Percentiles rank a stretch among this genome's conserved stretches.
phyloP scores from a whole-genome alignment of 2,329 filamentous ascomycete species.

The Neonectria sp. region DNA sequence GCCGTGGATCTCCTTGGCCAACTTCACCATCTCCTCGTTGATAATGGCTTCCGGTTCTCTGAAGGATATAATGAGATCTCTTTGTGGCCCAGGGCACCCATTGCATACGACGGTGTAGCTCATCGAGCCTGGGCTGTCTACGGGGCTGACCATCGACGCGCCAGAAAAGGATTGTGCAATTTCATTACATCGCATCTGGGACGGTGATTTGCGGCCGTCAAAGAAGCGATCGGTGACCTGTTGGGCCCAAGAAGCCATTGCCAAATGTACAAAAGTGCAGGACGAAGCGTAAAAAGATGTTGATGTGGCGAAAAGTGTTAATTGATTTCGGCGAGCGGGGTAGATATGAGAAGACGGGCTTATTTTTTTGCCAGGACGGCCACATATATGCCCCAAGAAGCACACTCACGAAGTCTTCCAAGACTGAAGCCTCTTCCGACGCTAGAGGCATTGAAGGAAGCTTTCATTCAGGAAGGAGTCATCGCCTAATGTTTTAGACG shows the following conservation, averaged over 20 bases:
- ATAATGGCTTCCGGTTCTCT: constrained; percentile 32
- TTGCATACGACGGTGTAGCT: constrained; percentile 49
- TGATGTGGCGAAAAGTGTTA: constrained; percentile 16
- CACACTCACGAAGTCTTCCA: too few relatives aligned
- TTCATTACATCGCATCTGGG: constrained; percentile 44
- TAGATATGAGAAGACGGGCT: too few relatives aligned
- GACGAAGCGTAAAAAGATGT: constrained; percentile 12
- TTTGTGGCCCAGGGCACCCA: constrained; percentile 27
- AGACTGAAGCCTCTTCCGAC: too few relatives aligned
- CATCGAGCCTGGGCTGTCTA: constrained; percentile 48
- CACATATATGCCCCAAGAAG: too few relatives aligned
- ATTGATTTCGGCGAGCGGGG: constrained; percentile 22
- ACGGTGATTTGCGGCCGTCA: constrained; percentile 38
- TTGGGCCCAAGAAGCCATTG: constrained; percentile 34
- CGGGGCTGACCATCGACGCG: constrained; percentile 36
- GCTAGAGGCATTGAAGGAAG: constrained; percentile 14
- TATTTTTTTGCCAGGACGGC: too few relatives aligned
- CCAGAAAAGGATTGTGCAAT: constrained; percentile 38
- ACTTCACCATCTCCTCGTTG: constrained; percentile 36
- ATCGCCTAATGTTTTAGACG: constrained; percentile 6
- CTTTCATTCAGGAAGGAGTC: constrained; percentile 13
- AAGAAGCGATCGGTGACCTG: constrained; percentile 34
- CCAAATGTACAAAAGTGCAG: constrained; percentile 4
- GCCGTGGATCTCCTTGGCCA: constrained; percentile 47
- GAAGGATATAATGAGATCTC: constrained; percentile 34